phyloP scores from a whole-genome alignment of 2,329 filamentous ascomycete genomes.

The Ilyonectria destructans region DNA sequence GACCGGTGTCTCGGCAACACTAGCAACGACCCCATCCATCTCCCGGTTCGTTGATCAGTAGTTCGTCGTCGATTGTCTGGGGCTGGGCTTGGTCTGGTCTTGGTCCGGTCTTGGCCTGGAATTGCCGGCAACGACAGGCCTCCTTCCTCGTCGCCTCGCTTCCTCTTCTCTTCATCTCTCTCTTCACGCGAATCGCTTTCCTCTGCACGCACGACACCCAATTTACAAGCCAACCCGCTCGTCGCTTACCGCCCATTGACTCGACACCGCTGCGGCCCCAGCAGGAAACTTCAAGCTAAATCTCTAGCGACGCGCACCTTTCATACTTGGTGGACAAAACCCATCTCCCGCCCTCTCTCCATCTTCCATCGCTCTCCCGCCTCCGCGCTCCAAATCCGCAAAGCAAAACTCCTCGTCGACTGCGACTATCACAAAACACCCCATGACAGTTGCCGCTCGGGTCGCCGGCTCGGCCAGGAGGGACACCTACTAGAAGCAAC shows the following conservation, averaged over 20 bases:
- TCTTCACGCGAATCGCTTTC: slow-evolving; percentile 11
- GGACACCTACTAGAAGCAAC: slow-evolving; percentile 36
- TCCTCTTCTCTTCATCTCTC: slow-evolving; percentile 12
- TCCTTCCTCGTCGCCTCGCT: not conserved
- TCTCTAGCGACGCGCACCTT: slow-evolving; percentile 12
- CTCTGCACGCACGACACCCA: slow-evolving; percentile 4
- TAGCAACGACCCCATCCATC: slow-evolving; percentile 18
- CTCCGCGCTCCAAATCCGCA: slow-evolving; percentile 13
- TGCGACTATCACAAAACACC: slow-evolving; percentile 30
- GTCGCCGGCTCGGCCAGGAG: slow-evolving; percentile 39
- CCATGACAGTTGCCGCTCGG: slow-evolving; percentile 41
- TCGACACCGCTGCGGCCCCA: slow-evolving; percentile 14
- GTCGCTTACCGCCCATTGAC: slow-evolving; percentile 25
- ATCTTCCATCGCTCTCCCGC: slow-evolving; percentile 8
- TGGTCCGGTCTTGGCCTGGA: not conserved
- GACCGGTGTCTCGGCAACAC: slow-evolving; percentile 33
- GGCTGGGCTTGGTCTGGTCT: slow-evolving; percentile 12
- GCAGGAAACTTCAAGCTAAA: slow-evolving; percentile 13
- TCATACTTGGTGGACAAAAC: slow-evolving; percentile 27
- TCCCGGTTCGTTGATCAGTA: slow-evolving; percentile 18
- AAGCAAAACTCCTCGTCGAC: slow-evolving; percentile 21
- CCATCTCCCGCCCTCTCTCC: slow-evolving; percentile 19
- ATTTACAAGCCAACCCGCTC: slow-evolving; percentile 1
- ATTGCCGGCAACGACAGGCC: slow-evolving; percentile 15
- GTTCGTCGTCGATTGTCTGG: slow-evolving; percentile 24